phyloP scores from a whole-genome alignment of 495 filamentous ascomycete genomes.

The Xylaria grammica region DNA sequence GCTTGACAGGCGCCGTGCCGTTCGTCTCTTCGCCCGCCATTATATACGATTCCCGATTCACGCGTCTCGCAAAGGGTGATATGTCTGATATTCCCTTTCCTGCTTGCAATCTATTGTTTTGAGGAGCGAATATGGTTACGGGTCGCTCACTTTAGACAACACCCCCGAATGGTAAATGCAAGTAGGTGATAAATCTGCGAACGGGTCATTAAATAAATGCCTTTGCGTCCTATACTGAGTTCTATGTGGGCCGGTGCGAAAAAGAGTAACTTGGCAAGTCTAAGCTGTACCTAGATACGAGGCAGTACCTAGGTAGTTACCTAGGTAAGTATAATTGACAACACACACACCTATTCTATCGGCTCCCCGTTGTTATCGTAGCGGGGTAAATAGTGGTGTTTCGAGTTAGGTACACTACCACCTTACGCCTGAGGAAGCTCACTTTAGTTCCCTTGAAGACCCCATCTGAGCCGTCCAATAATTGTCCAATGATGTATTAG shows the following conservation, averaged over 20 bases:
- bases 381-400: constrained; percentile 12
- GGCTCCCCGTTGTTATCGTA: constrained; percentile 3
- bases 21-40: constrained; percentile 16
- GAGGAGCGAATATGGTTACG: not conserved
- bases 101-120: not conserved
- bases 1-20: constrained; percentile 3
- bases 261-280: not conserved
- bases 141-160: not conserved
- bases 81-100: not conserved
- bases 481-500: constrained; percentile 1
- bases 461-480: not conserved
- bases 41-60: not conserved
- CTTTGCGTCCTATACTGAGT: not conserved
- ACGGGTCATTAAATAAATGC: not conserved
- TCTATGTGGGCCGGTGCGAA: not conserved
- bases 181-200: not conserved
- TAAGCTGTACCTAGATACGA: too few species aligned
- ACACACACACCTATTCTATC: too few species aligned
- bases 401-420: too few species aligned
- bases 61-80: not conserved
- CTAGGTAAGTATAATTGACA: too few species aligned
- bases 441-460: not conserved
- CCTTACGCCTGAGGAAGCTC: constrained; percentile 19
- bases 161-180: not conserved
- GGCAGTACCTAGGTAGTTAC: too few species aligned